Base-by-base conservation (phyloP, 331 rosid species). In the Acacia pycnantha region DNA sequence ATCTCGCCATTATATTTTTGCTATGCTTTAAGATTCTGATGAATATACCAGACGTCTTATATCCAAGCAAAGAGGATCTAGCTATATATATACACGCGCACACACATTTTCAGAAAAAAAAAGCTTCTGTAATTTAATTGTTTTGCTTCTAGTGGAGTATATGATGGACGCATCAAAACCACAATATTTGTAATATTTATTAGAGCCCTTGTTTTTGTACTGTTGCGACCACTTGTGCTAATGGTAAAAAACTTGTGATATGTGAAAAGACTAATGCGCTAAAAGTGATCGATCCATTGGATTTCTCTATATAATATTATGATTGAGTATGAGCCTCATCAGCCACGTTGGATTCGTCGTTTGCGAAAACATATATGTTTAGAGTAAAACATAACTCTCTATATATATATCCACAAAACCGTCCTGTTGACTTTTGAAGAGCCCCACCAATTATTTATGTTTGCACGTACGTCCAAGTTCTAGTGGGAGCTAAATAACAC, bases 1-100 rank as follows among this genome's bases (percentile, higher is more conserved):
- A n/a, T 31, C 81, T 77, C 6, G 8, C 73, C 81, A 77, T 77
- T 58, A 9, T 58, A 22, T 62, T 41, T 59, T 46, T 64, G 26
- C 31, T 44, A 37, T 16, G 7, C 21, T 51, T 4, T n/a, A 18
- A 44, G 59, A 61, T 77, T 77, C 24, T 43, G 59, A 9, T 72
- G 19, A 77, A 59, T 41, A 13, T 56, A 18, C 24, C 7, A 58
- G 68, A 54, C 68, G 47, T 31, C 27, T 54, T 8, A 58, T n/a
- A 58, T 22, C 6, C 65, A 22, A 58, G 65, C 29, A n/a, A n/a
- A n/a, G 65, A 58, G 31, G 65, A 58, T 58, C 65, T 58, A 21
- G 26, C 14, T 22, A 22, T 40, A n/a, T 40, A 56, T 56, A 31
- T 29, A 29, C 27, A 56, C 41, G 31, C 29, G 27, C 46, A 35